Percentiles rank a stretch among this genome's conserved stretches.
These are phyloP conservation scores for Rubia tinctorum DNA, from an alignment of 305 asterid genomes.

Conservation along the genomic window DNA sequence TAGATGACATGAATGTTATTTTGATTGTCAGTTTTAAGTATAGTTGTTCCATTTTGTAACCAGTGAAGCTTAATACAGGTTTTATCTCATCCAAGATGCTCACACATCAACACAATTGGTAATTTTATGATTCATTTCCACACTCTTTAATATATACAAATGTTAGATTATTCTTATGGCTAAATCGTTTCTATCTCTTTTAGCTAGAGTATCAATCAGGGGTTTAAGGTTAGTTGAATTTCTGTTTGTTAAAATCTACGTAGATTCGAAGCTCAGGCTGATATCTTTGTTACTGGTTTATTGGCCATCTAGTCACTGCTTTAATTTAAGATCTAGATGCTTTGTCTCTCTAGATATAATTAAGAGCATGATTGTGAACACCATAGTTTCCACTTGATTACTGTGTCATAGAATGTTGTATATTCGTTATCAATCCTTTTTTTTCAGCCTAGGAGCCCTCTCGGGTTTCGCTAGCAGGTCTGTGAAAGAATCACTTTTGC, in stretches of 20 bases:
- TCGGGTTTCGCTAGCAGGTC: constrained; percentile 37
- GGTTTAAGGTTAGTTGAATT: constrained; percentile 50
- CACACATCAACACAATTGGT: constrained; percentile 49
- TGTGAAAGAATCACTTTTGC: constrained; percentile 31
- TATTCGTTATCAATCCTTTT: neutral
- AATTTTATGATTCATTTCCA: constrained; percentile 5
- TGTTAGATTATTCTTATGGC: constrained; percentile 3
- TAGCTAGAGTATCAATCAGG: constrained; percentile 41
- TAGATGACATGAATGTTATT: constrained; percentile 22
- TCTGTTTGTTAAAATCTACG: neutral
- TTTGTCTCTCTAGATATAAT: neutral
- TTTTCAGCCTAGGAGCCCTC: neutral
- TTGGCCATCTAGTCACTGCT: neutral
- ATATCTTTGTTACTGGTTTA: neutral
- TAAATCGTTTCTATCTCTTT: constrained; percentile 12
- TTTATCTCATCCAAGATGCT: constrained; percentile 30
- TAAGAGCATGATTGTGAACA: neutral
- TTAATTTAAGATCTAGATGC: neutral
- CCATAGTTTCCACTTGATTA: neutral
- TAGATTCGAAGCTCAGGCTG: neutral
- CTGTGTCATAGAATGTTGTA: neutral
- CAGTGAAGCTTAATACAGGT: constrained; percentile 34
- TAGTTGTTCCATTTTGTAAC: neutral
- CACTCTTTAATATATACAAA: neutral
- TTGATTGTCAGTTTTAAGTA: neutral